Conservation (phyloP, 306 rosid genomes). For the Spatholobus suberectus region DNA sequence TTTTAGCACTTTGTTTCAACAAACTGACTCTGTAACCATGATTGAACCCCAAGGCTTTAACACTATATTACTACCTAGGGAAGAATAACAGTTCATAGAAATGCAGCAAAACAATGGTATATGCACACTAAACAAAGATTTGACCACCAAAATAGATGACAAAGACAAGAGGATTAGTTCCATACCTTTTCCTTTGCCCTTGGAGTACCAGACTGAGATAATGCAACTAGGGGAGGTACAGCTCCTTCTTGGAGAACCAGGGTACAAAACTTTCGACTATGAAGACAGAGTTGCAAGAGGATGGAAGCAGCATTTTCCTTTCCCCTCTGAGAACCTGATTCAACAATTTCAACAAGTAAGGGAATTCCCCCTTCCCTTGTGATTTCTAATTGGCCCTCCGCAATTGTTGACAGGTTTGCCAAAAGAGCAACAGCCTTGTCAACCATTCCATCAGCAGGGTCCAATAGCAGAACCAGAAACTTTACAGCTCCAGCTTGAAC, state of each 20-base stretch:
- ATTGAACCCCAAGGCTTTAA: constrained; percentile 8
- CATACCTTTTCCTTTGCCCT: constrained; percentile 95
- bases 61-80: constrained; percentile 9
- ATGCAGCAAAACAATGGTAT: constrained; percentile 11
- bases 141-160: constrained; percentile 6
- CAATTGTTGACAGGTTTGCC: constrained; percentile 84
- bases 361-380: constrained; percentile 82
- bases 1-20: constrained; percentile 30
- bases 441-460: constrained; percentile 78
- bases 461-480: constrained; percentile 73
- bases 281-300: constrained; percentile 87
- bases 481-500: constrained; percentile 94
- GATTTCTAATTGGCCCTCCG: constrained; percentile 77
- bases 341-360: constrained; percentile 80
- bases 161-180: constrained; percentile 29
- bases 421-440: constrained; percentile 94
- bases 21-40: not conserved
- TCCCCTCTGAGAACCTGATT: constrained; percentile 86
- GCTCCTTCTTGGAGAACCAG: constrained; percentile 97
- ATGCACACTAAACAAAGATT: not conserved
- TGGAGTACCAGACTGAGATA: constrained; percentile 86
- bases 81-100: not conserved
- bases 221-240: constrained; percentile 93
- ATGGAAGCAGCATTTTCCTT: constrained; percentile 91
- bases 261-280: constrained; percentile 77